These are phyloP conservation scores for Monosporascus sp. DNA, from an alignment of 2,329 filamentous ascomycete species.

Conservation along the genomic window DNA sequence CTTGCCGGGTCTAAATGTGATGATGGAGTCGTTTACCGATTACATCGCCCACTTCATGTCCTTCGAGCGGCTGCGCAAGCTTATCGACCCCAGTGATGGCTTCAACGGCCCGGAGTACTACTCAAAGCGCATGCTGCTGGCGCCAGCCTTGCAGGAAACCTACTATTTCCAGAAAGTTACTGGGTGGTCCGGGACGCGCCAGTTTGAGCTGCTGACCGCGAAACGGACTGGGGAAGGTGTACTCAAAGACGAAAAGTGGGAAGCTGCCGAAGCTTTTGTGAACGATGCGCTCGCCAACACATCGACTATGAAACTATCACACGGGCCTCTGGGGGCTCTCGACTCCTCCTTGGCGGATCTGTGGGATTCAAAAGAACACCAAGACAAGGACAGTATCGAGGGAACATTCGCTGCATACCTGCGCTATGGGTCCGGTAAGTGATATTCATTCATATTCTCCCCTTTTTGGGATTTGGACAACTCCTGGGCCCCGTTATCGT, in stretches of 20 bases:
- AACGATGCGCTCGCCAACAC: slow-evolving; percentile 26
- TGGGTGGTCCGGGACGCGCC: slow-evolving; percentile 24
- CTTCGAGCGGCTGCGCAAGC: slow-evolving; percentile 27
- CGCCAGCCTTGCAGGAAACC: slow-evolving; percentile 24
- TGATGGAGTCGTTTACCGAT: slow-evolving; percentile 23
- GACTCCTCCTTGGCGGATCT: slow-evolving; percentile 25
- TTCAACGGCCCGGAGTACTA: slow-evolving; percentile 30
- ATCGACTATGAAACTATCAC: slow-evolving; percentile 29
- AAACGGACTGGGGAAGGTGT: slow-evolving; percentile 18
- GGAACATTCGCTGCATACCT: slow-evolving; percentile 26
- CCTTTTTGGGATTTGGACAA: no score
- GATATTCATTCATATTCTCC: slow-evolving; percentile 1
- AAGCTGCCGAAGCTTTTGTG: slow-evolving; percentile 24
- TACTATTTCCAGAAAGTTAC: slow-evolving; percentile 26
- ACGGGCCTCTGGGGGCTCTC: slow-evolving; percentile 22
- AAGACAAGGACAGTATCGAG: slow-evolving; percentile 23
- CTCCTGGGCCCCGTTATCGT: no score
- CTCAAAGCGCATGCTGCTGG: slow-evolving; percentile 25
- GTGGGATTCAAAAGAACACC: slow-evolving; percentile 27
- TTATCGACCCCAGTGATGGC: slow-evolving; percentile 28
- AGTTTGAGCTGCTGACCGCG: slow-evolving; percentile 26
- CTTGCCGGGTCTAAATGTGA: slow-evolving; percentile 14
- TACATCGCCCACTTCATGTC: slow-evolving; percentile 26
- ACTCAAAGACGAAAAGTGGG: slow-evolving; percentile 20
- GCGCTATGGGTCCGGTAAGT: slow-evolving; percentile 20